Evolutionary conservation across 139 green algal genomes (phyloP), one percentile per base, ranked within the genome.

Genomic region (Mychonastes homosphaera): DNA sequence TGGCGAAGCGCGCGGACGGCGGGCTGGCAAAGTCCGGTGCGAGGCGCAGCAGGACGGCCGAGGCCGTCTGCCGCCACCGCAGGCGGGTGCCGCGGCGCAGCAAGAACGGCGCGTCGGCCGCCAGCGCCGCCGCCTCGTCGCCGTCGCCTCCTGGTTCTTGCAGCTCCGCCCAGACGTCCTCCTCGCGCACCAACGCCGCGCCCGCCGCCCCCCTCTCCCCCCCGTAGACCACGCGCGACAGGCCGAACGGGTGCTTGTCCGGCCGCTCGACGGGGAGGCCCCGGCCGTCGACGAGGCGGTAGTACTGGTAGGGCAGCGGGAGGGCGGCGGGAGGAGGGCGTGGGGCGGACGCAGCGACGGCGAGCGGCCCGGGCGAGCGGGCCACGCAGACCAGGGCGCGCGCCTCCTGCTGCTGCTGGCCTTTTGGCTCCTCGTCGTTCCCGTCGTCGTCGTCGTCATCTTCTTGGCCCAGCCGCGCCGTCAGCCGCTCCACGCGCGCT

Each of bases 211-310:
- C 18, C 38, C 41, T 16, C 71, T 33, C 3, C 1, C 30, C 28
- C 29, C 4, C 16, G 55, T 90, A 87, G 46, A 76, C 62, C 18
- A 88, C 82, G 13, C 82, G 63, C 13, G 64, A 72, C 65, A 94
- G 85, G 39, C 63, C 67, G 53, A 92, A 94, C 2, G 81, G 78
- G 62, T 89, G 80, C 63, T 87, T 88, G 28, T 81, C 67, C 6
- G 65, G 43, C 4, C 85, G 67, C 56, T 87, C 79, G 26, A 74
- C 48, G 0, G 58, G 27, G 24, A 24, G 47, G 23, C 85, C 85
- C n/a, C 80, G 59, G 0, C 27, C 49, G 0, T 34, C 53, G 12
- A 84, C 72, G 7, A 92, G 49, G 23, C 62, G 62, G 74, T 92
- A 93, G 28, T 66, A 51, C 7, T 49, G 34, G 63, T 88, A 90